Conservation (phyloP, 202 grass and related monocot species). For the Bolboschoenoplectus hybrid region DNA sequence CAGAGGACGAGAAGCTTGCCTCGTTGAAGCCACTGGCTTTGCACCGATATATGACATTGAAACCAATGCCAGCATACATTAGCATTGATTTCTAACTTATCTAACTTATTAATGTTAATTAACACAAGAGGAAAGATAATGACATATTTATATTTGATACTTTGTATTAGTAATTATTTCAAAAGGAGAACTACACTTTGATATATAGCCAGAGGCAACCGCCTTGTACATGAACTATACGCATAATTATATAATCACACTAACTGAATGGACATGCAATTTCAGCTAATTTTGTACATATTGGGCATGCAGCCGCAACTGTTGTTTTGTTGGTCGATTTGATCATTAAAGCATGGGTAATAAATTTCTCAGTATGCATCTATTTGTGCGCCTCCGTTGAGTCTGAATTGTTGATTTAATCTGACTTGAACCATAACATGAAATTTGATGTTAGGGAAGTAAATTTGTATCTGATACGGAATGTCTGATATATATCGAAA, state of each 20-base stretch:
- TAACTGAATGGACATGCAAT: background rate
- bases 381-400: background rate
- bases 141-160: slow-evolving; percentile 14
- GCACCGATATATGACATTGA: slow-evolving; percentile 31
- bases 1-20: slow-evolving; percentile 36
- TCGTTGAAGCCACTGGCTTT: slow-evolving; percentile 28
- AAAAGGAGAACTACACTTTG: background rate
- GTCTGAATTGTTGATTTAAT: background rate
- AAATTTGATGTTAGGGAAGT: background rate
- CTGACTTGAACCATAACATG: background rate
- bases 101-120: background rate
- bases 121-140: background rate
- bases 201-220: background rate
- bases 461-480: background rate
- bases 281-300: background rate
- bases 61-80: slow-evolving; percentile 10
- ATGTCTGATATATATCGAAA: background rate
- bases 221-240: slow-evolving; percentile 23
- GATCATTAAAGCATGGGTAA: background rate
- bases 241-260: background rate
- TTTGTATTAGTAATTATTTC: slow-evolving; percentile 1
- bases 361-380: background rate
- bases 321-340: background rate
- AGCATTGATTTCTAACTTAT: slow-evolving; percentile 36
- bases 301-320: background rate